Evolutionary conservation across 179 eudicot genomes (phyloP).

Genomic region (Spergularia azorica): DNA sequence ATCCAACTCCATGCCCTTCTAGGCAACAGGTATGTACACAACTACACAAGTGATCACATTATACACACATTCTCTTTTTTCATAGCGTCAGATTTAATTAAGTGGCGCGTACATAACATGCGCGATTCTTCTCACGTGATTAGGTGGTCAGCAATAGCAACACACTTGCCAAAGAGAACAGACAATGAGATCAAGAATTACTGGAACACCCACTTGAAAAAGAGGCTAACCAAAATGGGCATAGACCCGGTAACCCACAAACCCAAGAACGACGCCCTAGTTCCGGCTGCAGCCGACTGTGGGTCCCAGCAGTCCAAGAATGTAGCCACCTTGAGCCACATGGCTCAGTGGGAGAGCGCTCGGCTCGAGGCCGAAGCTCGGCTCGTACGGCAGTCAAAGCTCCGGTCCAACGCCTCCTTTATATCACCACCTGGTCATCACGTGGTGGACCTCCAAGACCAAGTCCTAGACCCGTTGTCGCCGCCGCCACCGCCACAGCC

Average conservation of each 20-base stretch:
- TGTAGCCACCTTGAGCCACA: constrained; percentile 87
- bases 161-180: constrained; percentile 89
- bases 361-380: constrained; percentile 98
- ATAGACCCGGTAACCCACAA: constrained; percentile 95
- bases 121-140: too few relatives aligned
- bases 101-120: too few relatives aligned
- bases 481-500: background rate
- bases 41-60: too few relatives aligned
- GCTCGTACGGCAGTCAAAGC: constrained; percentile 72
- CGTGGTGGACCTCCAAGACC: constrained; percentile 12
- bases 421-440: constrained; percentile 10
- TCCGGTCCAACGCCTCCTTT: constrained; percentile 25
- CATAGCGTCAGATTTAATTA: too few relatives aligned
- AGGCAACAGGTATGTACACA: constrained; percentile 77
- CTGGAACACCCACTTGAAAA: constrained; percentile 95
- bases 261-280: constrained; percentile 72
- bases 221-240: constrained; percentile 84
- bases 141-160: constrained; percentile 99
- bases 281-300: constrained; percentile 38
- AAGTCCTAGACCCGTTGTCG: constrained; percentile 14
- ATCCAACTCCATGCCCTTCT: constrained; percentile 95
- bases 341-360: constrained; percentile 99
- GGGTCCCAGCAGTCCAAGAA: constrained; percentile 47
- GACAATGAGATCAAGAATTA: constrained; percentile 93
- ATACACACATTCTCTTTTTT: too few relatives aligned